A percentile compares a stretch with the other conserved stretches of the same genome.
phyloP scores from a whole-genome alignment of 176 grass and related monocot genomes.

The Carex littledalei region DNA sequence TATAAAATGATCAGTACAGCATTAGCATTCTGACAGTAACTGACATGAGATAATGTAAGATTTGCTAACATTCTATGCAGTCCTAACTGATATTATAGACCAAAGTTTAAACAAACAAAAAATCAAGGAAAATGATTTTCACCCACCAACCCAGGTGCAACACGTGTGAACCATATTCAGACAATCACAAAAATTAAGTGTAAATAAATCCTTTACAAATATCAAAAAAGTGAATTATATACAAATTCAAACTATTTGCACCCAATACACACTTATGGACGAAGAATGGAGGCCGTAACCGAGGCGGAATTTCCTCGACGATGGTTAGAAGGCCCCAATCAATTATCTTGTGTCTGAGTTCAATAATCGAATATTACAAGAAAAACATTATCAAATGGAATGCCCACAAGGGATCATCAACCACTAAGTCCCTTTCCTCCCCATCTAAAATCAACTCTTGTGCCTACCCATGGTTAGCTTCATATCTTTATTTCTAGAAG shows the following conservation, averaged over 20 bases:
- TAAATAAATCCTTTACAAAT: neutral
- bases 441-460: neutral
- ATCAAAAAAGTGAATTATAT: neutral
- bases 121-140: neutral
- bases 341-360: neutral
- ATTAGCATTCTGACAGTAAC: neutral
- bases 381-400: neutral
- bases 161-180: neutral
- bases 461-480: conserved; percentile 2
- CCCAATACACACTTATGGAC: neutral
- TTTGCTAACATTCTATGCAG: neutral
- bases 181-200: neutral
- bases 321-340: neutral
- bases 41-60: neutral
- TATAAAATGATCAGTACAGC: neutral
- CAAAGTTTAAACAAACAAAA: neutral
- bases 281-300: neutral
- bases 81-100: neutral
- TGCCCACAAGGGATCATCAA: neutral
- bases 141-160: neutral
- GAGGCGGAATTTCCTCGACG: neutral
- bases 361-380: neutral
- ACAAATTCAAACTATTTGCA: neutral
- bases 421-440: neutral
- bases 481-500: neutral